These are phyloP conservation scores for Cryptococcus amylolentus DNA, from an alignment of 1,284 basidiomycete species.

Conservation along the genomic window DNA sequence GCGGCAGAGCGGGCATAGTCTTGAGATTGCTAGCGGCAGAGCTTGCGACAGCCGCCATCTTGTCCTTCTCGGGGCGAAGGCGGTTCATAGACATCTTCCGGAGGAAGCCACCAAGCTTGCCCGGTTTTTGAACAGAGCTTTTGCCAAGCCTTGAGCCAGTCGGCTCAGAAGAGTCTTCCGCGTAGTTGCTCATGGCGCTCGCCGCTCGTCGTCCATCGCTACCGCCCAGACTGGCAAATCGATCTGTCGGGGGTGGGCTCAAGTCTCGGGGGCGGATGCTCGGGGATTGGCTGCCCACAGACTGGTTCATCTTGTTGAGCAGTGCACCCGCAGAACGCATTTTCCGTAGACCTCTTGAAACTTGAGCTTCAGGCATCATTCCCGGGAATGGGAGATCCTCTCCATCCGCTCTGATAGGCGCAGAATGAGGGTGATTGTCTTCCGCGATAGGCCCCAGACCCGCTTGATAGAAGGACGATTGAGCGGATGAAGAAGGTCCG, in stretches of 20 bases:
- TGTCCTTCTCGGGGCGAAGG: constrained; percentile 45
- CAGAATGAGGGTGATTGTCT: constrained; percentile 25
- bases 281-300: too few relatives aligned
- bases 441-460: constrained; percentile 24
- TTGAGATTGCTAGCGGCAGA: constrained; percentile 37
- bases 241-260: constrained; percentile 19
- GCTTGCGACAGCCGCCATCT: constrained; percentile 21
- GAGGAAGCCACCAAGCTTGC: constrained; percentile 78
- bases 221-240: constrained; percentile 66
- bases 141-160: neutral
- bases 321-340: constrained; percentile 85
- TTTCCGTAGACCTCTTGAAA: constrained; percentile 24
- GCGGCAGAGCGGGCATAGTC: constrained; percentile 25
- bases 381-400: neutral
- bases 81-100: constrained; percentile 96
- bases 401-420: constrained; percentile 9
- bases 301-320: constrained; percentile 22
- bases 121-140: constrained; percentile 51
- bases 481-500: constrained; percentile 18
- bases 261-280: neutral
- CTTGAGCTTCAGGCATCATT: constrained; percentile 1
- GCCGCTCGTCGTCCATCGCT: constrained; percentile 40
- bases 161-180: constrained; percentile 7
- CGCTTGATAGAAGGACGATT: constrained; percentile 17
- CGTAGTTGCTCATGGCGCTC: constrained; percentile 41